Base-by-base conservation (phyloP, 352 stramenopile genomes). In the Globisporangium carolinianum region DNA sequence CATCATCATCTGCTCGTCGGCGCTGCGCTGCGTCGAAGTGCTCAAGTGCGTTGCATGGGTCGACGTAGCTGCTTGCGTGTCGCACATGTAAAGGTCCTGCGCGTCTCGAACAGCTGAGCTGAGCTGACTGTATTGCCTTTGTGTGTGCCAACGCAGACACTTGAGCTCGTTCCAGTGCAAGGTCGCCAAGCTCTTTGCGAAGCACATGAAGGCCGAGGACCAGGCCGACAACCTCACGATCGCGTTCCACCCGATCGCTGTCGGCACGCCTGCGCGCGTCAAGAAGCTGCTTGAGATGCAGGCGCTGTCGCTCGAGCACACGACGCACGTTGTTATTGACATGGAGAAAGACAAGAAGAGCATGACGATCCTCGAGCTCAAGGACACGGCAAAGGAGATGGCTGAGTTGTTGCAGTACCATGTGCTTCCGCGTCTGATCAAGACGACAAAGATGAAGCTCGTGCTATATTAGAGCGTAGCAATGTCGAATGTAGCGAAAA, bases 181-280 rank as follows among this genome's bases (percentile, higher is more conserved):
- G 32, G 75, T 95, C n/a, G 93, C 88, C 47, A 98, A 98, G 69
- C 77, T 98, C n/a, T 98, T 98, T 72, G 87, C 78, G 50, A 98
- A 98, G 63, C 91, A 98, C 68, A 83, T 97, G 63, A 97, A 92
- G 54, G 72, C 91, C 8, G 71, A 91, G 45, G 83, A 97, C 58
- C 95, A 98, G 68, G 78, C 79, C 0, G 80, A 91, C 45, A 75
- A 91, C 60, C 77, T 98, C 7, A 67, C 73, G 36, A 67, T 71
- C 42, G 76, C 67, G 11, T 95, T 82, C 62, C 63, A 88, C 24
- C 83, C 85, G 24, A 91, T 95, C 52, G 78, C 85, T 10, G 80
- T 95, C 24, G 85, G 85, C 32, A 95, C 85, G 5, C 81, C 85
- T 0, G 81, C 69, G 4, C 85, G 85, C 32, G 70, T 91, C 39